A percentile compares a stretch with the other conserved stretches of the same genome.
These are phyloP conservation scores for Otatea glauca DNA, from an alignment of 176 grass and related monocot genomes.

Conservation along the genomic window DNA sequence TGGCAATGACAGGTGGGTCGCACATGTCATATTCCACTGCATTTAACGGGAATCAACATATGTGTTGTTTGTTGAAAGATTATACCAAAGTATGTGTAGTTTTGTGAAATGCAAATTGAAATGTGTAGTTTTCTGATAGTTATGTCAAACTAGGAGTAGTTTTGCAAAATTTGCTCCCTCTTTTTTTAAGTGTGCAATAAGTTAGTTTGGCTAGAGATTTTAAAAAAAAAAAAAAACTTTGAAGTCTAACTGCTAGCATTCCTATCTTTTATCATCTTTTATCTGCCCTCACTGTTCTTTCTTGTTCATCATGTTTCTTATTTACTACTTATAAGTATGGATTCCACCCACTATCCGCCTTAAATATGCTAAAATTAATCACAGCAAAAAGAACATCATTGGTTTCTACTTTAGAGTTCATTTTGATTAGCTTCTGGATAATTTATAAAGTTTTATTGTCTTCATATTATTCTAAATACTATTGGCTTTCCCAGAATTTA, in stretches of 20 bases:
- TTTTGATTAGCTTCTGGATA: neutral
- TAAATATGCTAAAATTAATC: neutral
- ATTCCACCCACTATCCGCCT: neutral
- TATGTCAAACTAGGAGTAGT: no score
- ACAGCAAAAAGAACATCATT: neutral
- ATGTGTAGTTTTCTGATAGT: no score
- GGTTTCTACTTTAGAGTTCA: neutral
- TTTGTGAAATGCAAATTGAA: no score
- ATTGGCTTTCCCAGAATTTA: slow-evolving; percentile 2
- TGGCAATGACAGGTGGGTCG: no score
- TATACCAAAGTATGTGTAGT: no score
- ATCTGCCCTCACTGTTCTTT: neutral
- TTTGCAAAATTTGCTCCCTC: no score
- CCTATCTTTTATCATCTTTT: neutral
- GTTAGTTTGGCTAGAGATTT: neutral
- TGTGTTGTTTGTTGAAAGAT: no score
- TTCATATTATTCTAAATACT: neutral
- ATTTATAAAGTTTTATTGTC: neutral
- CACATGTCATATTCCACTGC: no score
- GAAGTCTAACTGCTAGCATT: neutral
- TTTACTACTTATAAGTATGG: neutral
- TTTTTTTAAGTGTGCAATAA: neutral
- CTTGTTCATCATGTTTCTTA: neutral
- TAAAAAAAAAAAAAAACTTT: neutral
- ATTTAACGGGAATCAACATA: no score